A percentile compares a stretch with the other conserved stretches of the same genome.
phyloP scores from a whole-genome alignment of 768 basidiomycete species.

The Russula virescens region DNA sequence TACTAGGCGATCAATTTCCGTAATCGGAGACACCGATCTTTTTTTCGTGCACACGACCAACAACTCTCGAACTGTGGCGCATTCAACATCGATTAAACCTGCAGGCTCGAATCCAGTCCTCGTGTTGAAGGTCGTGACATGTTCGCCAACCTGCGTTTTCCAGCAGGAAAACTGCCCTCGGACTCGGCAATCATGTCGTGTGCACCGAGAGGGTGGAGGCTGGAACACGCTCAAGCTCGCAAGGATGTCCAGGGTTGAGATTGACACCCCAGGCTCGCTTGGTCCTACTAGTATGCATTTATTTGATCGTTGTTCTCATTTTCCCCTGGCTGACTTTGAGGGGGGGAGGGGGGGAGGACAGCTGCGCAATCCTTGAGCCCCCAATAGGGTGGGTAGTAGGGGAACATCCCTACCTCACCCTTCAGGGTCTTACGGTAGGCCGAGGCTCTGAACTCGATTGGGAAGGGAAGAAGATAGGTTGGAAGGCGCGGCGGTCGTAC shows the following conservation, averaged over 20 bases:
- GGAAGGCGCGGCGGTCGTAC: background rate
- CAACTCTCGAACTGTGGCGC: constrained; percentile 1
- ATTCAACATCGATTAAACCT: background rate
- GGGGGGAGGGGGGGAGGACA: too few relatives aligned
- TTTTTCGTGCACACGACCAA: constrained; percentile 18
- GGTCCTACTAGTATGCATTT: background rate
- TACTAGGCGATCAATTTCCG: background rate
- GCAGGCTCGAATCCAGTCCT: background rate
- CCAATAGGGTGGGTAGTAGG: background rate
- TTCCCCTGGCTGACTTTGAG: background rate
- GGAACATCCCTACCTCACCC: too few relatives aligned
- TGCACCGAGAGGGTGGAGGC: background rate
- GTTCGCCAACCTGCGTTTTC: background rate
- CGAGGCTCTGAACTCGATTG: background rate
- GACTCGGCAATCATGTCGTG: background rate
- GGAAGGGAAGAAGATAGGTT: background rate
- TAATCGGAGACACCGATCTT: background rate
- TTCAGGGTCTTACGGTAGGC: background rate
- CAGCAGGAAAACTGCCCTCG: background rate
- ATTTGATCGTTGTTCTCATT: background rate
- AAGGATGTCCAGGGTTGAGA: background rate
- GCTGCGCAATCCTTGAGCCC: too few relatives aligned
- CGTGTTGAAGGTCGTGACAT: background rate
- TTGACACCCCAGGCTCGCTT: background rate
- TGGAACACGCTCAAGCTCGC: too few relatives aligned